These are phyloP conservation scores for Aureobasidium sp. DNA, from an alignment of 2,329 filamentous ascomycete genomes.

Conservation along the genomic window DNA sequence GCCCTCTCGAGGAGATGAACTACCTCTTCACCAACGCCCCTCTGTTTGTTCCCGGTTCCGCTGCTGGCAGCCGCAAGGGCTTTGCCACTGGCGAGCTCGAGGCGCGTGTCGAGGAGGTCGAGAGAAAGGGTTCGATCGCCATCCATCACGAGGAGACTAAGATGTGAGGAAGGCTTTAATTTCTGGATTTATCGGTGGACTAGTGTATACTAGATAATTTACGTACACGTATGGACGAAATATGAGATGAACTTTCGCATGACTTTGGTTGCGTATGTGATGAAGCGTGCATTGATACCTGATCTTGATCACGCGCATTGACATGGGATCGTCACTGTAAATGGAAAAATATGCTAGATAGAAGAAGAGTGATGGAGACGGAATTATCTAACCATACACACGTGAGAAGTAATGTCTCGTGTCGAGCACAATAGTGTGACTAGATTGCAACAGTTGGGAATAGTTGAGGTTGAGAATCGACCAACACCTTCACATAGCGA, in stretches of 20 bases:
- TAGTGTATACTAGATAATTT: background rate
- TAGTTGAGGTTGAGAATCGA: background rate
- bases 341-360: too few relatives aligned
- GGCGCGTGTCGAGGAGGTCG: conserved; percentile 48
- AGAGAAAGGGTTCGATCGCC: conserved; percentile 19
- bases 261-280: background rate
- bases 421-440: too few relatives aligned
- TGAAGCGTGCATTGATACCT: background rate
- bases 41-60: conserved; percentile 51
- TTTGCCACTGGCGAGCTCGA: conserved; percentile 51
- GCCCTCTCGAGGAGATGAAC: conserved; percentile 52
- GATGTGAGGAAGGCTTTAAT: background rate
- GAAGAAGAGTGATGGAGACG: too few relatives aligned
- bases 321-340: too few relatives aligned
- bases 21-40: conserved; percentile 54
- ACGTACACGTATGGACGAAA: background rate
- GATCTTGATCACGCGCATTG: background rate
- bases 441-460: background rate
- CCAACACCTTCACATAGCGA: background rate
- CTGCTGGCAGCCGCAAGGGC: conserved; percentile 36
- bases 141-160: conserved; percentile 10
- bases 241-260: background rate
- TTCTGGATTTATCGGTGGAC: background rate
- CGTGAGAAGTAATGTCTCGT: too few relatives aligned
- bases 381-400: too few relatives aligned